phyloP scores from a whole-genome alignment of 2,329 filamentous ascomycete genomes.

The Ophiostoma novo-ulmi region DNA sequence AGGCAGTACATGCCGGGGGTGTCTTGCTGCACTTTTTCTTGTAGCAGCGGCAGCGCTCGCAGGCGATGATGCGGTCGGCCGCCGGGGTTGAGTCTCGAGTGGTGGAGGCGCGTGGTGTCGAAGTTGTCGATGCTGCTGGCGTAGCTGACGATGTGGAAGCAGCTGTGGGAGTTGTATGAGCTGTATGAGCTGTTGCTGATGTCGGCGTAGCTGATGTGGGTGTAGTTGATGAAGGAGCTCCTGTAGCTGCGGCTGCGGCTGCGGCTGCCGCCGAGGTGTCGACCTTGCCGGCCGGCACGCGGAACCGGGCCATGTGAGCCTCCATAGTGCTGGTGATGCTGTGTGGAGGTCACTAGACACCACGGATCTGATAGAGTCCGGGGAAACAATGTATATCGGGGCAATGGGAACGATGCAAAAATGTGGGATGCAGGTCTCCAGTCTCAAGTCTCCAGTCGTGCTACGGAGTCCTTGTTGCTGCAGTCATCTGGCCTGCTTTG shows the following conservation, averaged over 20 bases:
- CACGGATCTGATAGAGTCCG: not conserved
- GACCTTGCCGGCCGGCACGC: slow-evolving; percentile 11
- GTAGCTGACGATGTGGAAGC: not conserved
- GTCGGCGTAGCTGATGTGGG: not conserved
- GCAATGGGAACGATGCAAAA: not conserved
- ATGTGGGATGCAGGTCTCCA: slow-evolving; percentile 5
- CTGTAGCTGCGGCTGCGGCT: not conserved
- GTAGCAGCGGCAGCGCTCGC: slow-evolving; percentile 24
- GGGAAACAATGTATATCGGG: not conserved
- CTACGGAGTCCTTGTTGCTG: not conserved
- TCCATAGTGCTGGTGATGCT: not conserved
- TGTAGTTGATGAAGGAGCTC: not conserved
- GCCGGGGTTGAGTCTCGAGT: not conserved
- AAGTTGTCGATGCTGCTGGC: not conserved
- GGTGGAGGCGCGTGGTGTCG: not conserved
- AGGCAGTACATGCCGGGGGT: slow-evolving; percentile 40
- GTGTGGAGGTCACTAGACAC: not conserved
- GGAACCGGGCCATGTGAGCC: slow-evolving; percentile 17
- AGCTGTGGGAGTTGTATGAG: not conserved
- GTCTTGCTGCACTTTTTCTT: slow-evolving; percentile 45
- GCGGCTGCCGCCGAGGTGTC: not conserved
- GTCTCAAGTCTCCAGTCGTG: slow-evolving; percentile 4
- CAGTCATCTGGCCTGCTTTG: not conserved
- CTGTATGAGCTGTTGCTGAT: not conserved
- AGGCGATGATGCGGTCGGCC: slow-evolving; percentile 17